These are phyloP conservation scores for Hymenoscyphus albidus DNA, from an alignment of 2,329 filamentous ascomycete species.

Conservation along the genomic window DNA sequence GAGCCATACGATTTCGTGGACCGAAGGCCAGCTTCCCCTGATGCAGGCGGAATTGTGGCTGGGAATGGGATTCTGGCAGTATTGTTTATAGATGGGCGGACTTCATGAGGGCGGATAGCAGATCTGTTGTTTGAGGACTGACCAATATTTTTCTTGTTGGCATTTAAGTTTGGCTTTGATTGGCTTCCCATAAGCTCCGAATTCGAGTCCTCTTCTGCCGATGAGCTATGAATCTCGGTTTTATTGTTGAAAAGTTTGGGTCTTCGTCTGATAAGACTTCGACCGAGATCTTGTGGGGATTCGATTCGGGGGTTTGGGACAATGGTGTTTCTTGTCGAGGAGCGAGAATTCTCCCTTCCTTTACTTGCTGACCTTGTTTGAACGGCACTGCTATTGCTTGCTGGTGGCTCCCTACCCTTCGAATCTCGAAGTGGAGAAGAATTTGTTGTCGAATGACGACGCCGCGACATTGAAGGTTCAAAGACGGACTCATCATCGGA, in stretches of 20 bases:
- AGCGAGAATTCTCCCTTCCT: not conserved
- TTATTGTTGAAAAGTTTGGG: not conserved
- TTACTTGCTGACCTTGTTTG: not conserved
- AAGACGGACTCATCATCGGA: conserved; percentile 7
- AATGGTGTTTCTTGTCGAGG: not conserved
- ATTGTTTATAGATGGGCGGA: not conserved
- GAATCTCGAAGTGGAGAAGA: not conserved
- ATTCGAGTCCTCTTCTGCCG: not conserved
- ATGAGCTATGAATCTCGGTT: not conserved
- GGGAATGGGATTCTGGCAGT: not conserved
- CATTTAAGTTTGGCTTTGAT: not conserved
- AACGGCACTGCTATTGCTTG: not conserved
- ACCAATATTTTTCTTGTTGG: not conserved
- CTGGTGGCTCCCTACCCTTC: not conserved
- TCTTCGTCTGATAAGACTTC: not conserved
- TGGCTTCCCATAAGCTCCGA: not conserved
- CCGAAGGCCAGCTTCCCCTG: not conserved
- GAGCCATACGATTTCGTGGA: not conserved
- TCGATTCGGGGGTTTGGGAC: not conserved
- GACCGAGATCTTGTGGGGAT: not conserved
- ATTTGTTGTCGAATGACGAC: not conserved
- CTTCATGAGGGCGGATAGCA: not conserved
- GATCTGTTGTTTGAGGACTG: not conserved
- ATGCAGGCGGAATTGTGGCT: not conserved
- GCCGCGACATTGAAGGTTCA: not conserved